A percentile compares a stretch with the other conserved stretches of the same genome.
phyloP scores from a whole-genome alignment of 495 filamentous ascomycete genomes.

The Neurospora sp. region DNA sequence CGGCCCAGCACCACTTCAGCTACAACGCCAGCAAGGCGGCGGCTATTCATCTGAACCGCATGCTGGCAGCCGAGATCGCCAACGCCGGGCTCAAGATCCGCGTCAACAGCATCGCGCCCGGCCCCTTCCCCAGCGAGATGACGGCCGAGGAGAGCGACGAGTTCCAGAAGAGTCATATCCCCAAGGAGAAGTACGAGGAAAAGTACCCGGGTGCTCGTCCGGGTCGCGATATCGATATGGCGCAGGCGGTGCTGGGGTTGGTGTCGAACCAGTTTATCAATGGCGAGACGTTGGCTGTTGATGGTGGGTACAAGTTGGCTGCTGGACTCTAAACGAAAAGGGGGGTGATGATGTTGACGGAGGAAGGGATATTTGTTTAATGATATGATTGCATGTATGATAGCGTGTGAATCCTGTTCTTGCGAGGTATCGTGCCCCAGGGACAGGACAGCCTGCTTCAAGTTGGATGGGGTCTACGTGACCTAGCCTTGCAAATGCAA shows the following conservation, averaged over 20 bases:
- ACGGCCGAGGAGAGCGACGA: slow-evolving; percentile 47
- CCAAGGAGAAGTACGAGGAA: slow-evolving; percentile 47
- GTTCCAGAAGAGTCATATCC: slow-evolving; percentile 53
- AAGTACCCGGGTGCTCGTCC: slow-evolving; percentile 51
- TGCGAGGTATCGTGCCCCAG: not conserved
- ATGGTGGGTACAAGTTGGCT: slow-evolving; percentile 41
- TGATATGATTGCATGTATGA: not conserved
- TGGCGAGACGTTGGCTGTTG: slow-evolving; percentile 56
- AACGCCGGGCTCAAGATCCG: slow-evolving; percentile 46
- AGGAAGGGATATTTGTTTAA: not conserved
- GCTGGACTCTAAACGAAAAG: slow-evolving; percentile 9
- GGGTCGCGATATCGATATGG: slow-evolving; percentile 68
- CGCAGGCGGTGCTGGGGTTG: slow-evolving; percentile 50
- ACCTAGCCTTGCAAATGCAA: not conserved
- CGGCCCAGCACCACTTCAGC: slow-evolving; percentile 62
- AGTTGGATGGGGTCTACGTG: not conserved
- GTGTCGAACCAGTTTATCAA: slow-evolving; percentile 62
- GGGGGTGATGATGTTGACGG: not conserved
- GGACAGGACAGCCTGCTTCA: not conserved
- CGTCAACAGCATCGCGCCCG: slow-evolving; percentile 61
- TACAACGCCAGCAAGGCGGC: slow-evolving; percentile 71
- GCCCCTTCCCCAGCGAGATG: slow-evolving; percentile 66
- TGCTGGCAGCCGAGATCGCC: slow-evolving; percentile 30
- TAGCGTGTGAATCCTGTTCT: not conserved
- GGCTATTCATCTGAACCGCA: slow-evolving; percentile 56